A percentile compares a stretch with the other conserved stretches of the same genome.
These are phyloP conservation scores for Phytophthora pini DNA, from an alignment of 352 stramenopile genomes.

Conservation along the genomic window DNA sequence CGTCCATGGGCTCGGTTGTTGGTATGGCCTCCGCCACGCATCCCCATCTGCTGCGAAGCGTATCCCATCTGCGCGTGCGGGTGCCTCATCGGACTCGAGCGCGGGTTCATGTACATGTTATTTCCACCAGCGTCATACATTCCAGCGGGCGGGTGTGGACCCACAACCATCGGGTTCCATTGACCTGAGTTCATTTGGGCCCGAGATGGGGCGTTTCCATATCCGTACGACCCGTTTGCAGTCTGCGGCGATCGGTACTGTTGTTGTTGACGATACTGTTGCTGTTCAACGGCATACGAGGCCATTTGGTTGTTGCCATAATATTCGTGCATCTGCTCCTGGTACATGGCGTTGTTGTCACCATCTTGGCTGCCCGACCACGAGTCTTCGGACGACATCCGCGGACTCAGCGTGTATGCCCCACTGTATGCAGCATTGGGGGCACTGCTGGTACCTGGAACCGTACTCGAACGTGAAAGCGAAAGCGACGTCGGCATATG, in stretches of 20 bases:
- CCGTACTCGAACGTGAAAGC: constrained; percentile 40
- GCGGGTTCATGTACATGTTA: constrained; percentile 60
- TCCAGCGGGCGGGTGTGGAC: constrained; percentile 26
- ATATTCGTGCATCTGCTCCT: constrained; percentile 57
- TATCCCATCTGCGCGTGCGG: constrained; percentile 52
- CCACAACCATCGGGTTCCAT: constrained; percentile 51
- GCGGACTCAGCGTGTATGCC: constrained; percentile 54
- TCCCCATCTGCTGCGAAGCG: constrained; percentile 42
- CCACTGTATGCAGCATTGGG: constrained; percentile 38
- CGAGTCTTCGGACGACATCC: constrained; percentile 52
- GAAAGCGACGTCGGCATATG: constrained; percentile 44
- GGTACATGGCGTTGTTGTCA: constrained; percentile 44
- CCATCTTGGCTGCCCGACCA: constrained; percentile 63
- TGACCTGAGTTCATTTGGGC: constrained; percentile 39
- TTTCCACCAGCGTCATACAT: constrained; percentile 44
- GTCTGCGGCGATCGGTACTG: constrained; percentile 39
- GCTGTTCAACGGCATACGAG: constrained; percentile 30
- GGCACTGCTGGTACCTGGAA: constrained; percentile 46
- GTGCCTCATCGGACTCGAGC: constrained; percentile 39
- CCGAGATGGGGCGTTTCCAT: constrained; percentile 31
- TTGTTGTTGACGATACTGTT: constrained; percentile 30
- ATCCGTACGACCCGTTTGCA: constrained; percentile 37
- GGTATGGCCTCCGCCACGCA: constrained; percentile 36
- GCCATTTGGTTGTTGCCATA: constrained; percentile 43
- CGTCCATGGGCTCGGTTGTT: constrained; percentile 35